Percentiles rank a stretch among this genome's conserved stretches.
Evolutionary conservation across 2,329 filamentous ascomycete species (phyloP).

Genomic region (Trichoderma hamatum): DNA sequence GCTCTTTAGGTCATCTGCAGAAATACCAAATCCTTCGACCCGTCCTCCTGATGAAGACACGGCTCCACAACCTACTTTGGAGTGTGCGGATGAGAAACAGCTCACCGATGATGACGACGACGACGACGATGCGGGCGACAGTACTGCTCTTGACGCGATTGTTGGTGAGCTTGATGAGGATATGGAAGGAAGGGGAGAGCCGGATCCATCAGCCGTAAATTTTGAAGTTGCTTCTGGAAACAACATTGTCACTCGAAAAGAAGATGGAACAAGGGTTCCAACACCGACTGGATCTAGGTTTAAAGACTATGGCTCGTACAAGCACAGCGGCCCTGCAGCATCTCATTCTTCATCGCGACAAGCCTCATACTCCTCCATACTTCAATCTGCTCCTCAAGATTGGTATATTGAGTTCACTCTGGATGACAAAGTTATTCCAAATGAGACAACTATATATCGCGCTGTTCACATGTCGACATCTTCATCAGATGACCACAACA

Average conservation of each 20-base stretch:
- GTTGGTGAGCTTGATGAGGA: conserved; percentile 90
- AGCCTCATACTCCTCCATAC: conserved; percentile 81
- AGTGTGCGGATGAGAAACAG: conserved; percentile 91
- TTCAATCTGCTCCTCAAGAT: conserved; percentile 80
- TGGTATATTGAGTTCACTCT: conserved; percentile 98
- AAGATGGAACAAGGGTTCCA: conserved; percentile 83
- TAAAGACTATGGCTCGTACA: conserved; percentile 45
- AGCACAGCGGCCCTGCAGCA: conserved; percentile 51
- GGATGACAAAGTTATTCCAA: conserved; percentile 78
- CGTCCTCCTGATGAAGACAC: conserved; percentile 60
- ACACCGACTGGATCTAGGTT: conserved; percentile 69
- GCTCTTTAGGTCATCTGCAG: conserved; percentile 57
- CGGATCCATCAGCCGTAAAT: conserved; percentile 83
- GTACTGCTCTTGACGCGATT: conserved; percentile 75
- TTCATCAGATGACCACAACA: conserved; percentile 63
- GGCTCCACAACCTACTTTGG: conserved; percentile 70
- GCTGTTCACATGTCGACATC: conserved; percentile 73
- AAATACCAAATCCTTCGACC: conserved; percentile 54
- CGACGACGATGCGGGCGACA: conserved; percentile 67
- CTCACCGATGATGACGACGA: conserved; percentile 74
- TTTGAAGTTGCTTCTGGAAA: conserved; percentile 85
- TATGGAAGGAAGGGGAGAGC: conserved; percentile 66
- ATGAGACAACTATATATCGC: conserved; percentile 94
- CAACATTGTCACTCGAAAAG: conserved; percentile 86
- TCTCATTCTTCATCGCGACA: conserved; percentile 63